These are phyloP conservation scores for Brachypodium distachyon DNA, from an alignment of 202 grass and related monocot species.

Conservation along the genomic window DNA sequence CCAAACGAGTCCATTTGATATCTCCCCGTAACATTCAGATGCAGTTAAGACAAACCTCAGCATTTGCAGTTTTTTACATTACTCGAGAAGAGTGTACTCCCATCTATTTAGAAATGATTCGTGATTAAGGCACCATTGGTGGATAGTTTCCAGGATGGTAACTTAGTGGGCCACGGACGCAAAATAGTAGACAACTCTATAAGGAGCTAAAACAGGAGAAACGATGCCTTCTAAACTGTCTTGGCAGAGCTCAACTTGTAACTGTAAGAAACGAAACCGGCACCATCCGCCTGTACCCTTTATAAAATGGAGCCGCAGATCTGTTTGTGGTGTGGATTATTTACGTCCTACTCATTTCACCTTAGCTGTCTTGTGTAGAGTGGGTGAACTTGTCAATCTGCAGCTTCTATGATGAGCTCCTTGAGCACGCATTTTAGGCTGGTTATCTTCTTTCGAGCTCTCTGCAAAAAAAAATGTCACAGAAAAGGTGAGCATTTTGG, in stretches of 20 bases:
- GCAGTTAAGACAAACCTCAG: background rate
- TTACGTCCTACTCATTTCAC: background rate
- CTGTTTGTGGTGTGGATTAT: background rate
- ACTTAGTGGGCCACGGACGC: background rate
- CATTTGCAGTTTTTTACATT: background rate
- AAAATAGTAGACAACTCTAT: background rate
- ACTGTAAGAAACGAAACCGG: background rate
- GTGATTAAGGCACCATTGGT: background rate
- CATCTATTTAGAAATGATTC: background rate
- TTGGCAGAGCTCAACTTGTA: background rate
- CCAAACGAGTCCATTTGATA: background rate
- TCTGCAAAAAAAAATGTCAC: constrained; percentile 29
- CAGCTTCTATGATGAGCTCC: background rate
- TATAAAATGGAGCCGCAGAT: background rate
- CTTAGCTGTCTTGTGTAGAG: background rate
- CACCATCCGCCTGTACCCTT: background rate
- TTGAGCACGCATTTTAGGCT: constrained; percentile 37
- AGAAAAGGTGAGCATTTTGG: background rate
- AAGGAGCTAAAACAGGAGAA: no score
- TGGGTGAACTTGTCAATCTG: background rate
- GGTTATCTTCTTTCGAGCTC: constrained; percentile 64
- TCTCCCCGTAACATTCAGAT: background rate
- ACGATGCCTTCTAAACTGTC: background rate
- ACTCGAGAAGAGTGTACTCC: background rate
- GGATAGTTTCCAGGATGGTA: background rate